Base-by-base conservation (phyloP, 2,329 filamentous ascomycete genomes). In the Paecilomyces sp. region DNA sequence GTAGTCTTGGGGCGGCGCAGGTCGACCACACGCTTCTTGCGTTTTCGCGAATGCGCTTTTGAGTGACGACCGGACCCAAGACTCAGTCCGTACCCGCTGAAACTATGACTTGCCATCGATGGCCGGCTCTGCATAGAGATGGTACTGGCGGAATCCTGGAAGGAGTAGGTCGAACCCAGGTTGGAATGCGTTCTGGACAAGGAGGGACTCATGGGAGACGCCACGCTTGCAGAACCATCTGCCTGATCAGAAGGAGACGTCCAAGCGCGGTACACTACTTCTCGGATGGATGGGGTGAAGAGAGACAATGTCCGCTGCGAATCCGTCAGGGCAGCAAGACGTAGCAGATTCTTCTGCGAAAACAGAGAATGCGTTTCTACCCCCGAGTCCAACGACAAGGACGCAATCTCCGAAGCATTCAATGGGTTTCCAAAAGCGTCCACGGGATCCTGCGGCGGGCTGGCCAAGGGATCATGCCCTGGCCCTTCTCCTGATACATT, bases 211-310 rank as follows among this genome's bases (percentile, higher is more conserved):
- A 64, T 69, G 65, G 59, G 79, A 1, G 75, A 74, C 34, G 71
- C 74, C 24, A 78, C 71, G 50, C 70, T 71, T 30, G 66, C 73
- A 25, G 71, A 65, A n/a, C 71, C 64, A 53, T 94, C 90, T 52
- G 81, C 81, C 60, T 86, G 82, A 62, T 96, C 92, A 56, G 85
- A 82, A 36, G 88, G 85, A 50, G 89, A 89, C 15, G 93, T 90
- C 91, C 92, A 96, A 33, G 93, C 94, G 61, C 94, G 85, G 74
- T 96, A 97, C 28, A 97, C 88, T 3, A 91, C 90, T 73, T 97
- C 91, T 57, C 86, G 82, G 60, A 97, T 93, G n/a, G 88, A 86
- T 0, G 93, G 92, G 1, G 93, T 97, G 71, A 96, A 96, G 0
- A 97, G 80, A 3, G 92, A 96, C 34, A 97, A 78, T 0, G 94